Base-by-base conservation (phyloP, 192 early-diverging fungal genomes). In the Dissophora globulifera region DNA sequence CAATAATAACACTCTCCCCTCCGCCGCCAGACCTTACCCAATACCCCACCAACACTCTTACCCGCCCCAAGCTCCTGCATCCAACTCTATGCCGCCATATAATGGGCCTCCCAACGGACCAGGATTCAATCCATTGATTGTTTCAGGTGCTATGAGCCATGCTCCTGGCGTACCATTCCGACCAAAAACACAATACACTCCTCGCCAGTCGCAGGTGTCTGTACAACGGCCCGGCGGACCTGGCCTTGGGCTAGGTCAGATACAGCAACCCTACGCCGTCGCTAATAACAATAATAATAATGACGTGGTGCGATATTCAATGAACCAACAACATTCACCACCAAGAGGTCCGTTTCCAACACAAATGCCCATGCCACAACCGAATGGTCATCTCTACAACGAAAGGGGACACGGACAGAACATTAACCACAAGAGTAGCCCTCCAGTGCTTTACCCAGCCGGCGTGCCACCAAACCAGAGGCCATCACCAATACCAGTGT, bases 131-230 rank as follows among this genome's bases (percentile, higher is more conserved):
- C 68, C 79, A 33, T 52, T 58, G 29, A 35, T 63, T 41, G 51
- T 50, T 11, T 53, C 58, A 60, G 31, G 71, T 33, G 52, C 33
- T 13, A 38, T 13, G 35, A n/a, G n/a, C 33, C 61, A 12, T 29
- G 46, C 38, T 20, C 31, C 40, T n/a, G 46, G 9, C n/a, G n/a
- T n/a, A 3, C 26, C 58, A 3, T 68, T 68, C 38, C 48, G 47
- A 49, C 75, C 62, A n/a, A 54, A 47, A 33, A 62, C 60, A 5
- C 66, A 78, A 7, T 62, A 68, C 17, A 65, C 16, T 46, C 64
- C 40, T 47, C 50, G 15, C 64, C 58, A 62, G 2, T 5, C 23
- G 23, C 15, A 32, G 17, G 32, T 25, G 0, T 22, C 55, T 9
- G 22, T 32, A 23, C 20, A 9, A 25, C 25, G 12, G 19, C 27